Evolutionary conservation across 2,329 filamentous ascomycete species (phyloP), one percentile per base, ranked within the genome.

Genomic region (Elsinoe fawcettii): DNA sequence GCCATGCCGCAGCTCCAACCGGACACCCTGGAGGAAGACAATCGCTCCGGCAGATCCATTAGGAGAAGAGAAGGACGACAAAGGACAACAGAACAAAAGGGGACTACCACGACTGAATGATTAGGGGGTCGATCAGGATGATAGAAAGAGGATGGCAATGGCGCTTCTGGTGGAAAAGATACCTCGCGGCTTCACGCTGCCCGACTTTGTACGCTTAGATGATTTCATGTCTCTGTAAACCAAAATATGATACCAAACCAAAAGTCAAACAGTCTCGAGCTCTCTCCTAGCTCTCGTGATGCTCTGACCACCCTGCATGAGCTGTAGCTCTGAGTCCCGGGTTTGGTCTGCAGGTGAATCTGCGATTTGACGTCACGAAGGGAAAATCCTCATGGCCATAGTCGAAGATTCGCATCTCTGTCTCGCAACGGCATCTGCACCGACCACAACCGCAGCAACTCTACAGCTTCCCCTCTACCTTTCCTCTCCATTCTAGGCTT

Each of bases 281-380:
- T 37, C 14, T n/a, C 23, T 30, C 6, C n/a, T 5, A 27, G 25
- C 23, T 36, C 34, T 37, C 34, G n/a, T 30, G 46, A 30, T 51
- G 25, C 11, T 51, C 23, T 51, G 46, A 30, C 30, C 23, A 25
- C 30, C 14, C n/a, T 18, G 12, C 30, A 16, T 37, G 30, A 16
- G 25, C 30, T 34, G 11, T 3, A 34, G 6, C 47, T 30, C 12
- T 11, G 14, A 37, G 32, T 36, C 12, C 23, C 9, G 12, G 12
- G 16, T 25, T 30, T n/a, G n/a, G n/a, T n/a, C n/a, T n/a, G n/a
- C n/a, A n/a, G 23, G 11, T 14, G 11, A 25, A 25, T 25, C 25
- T 41, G 27, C 30, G 8, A 36, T 53, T 54, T 54, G 34, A 43
- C 51, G 37, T 54, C 32, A 25, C 37, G 20, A 54, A 14, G 20